phyloP scores from a whole-genome alignment of 208 protist species.

The Chromosphaera perkinsii region DNA sequence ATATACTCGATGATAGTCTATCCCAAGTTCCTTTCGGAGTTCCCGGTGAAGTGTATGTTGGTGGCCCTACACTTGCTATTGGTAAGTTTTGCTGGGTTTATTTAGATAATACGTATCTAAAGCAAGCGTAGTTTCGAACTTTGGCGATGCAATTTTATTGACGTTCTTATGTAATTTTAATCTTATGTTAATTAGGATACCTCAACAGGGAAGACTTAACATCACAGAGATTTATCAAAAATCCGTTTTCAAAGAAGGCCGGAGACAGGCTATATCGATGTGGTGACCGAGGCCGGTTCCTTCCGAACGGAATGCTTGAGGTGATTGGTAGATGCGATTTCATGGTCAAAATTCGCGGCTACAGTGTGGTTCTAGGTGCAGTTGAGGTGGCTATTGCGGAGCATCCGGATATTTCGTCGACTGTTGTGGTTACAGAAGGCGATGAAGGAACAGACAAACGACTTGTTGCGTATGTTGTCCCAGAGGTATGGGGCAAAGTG shows the following conservation, averaged over 20 bases:
- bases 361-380: conserved; percentile 12
- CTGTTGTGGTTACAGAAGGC: neutral
- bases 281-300: conserved; percentile 18
- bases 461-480: conserved; percentile 25
- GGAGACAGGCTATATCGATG: conserved; percentile 10
- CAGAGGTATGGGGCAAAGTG: neutral
- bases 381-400: conserved; percentile 22
- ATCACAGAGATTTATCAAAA: neutral
- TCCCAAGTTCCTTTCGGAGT: conserved; percentile 7
- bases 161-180: too few relatives aligned
- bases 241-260: too few relatives aligned
- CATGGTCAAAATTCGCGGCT: conserved; percentile 35
- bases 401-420: neutral
- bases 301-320: conserved; percentile 23
- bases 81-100: too few relatives aligned
- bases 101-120: conserved; percentile 3
- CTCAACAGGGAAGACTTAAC: too few relatives aligned
- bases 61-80: conserved; percentile 7
- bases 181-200: too few relatives aligned
- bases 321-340: conserved; percentile 12
- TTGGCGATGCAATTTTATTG: neutral
- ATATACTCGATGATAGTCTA: conserved; percentile 7
- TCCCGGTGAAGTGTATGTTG: conserved; percentile 23
- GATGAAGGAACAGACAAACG: conserved; percentile 22
- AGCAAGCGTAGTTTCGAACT: conserved; percentile 12